Evolutionary conservation across 106 monocot genomes (phyloP).

Genomic region (Dioscorea dumetorum): DNA sequence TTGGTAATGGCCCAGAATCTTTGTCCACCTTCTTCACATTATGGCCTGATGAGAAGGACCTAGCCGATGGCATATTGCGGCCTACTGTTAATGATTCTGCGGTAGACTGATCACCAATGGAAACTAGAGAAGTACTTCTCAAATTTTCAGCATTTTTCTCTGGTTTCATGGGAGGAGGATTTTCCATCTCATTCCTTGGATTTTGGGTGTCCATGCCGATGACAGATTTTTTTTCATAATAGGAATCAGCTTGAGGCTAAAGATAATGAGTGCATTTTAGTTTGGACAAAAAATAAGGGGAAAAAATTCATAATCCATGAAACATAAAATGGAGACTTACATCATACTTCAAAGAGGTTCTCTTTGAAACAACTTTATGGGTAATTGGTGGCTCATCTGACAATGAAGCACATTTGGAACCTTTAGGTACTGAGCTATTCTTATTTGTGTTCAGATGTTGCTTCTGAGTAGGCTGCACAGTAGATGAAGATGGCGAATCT

Average conservation of each 20-base stretch:
- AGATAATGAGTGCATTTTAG: not conserved
- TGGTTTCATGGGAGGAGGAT: conserved; percentile 11
- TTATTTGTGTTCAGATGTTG: conserved; percentile 2
- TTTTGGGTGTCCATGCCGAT: conserved; percentile 1
- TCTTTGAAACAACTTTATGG: not conserved
- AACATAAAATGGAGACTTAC: conserved; percentile 2
- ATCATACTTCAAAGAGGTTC: conserved; percentile 4
- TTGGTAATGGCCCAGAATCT: conserved; percentile 13
- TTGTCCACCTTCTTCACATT: conserved; percentile 20
- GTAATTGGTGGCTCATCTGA: conserved; percentile 1
- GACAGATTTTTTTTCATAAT: conserved; percentile 8
- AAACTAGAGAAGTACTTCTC: conserved; percentile 9
- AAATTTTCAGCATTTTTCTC: conserved; percentile 3
- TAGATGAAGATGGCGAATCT: conserved; percentile 3
- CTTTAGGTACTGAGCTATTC: not conserved
- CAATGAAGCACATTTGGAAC: not conserved
- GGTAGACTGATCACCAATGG: conserved; percentile 3
- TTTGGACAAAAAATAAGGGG: not conserved
- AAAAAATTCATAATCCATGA: not conserved
- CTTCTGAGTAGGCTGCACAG: conserved; percentile 11
- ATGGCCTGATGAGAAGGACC: conserved; percentile 11
- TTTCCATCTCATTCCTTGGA: conserved; percentile 11
- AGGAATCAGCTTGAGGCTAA: not conserved
- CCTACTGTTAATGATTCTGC: conserved; percentile 5
- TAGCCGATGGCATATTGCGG: conserved; percentile 16